Percentiles rank a stretch among this genome's conserved stretches.
Conservation (phyloP, 495 filamentous ascomycete genomes). For the Barbatosphaeria neglecta region DNA sequence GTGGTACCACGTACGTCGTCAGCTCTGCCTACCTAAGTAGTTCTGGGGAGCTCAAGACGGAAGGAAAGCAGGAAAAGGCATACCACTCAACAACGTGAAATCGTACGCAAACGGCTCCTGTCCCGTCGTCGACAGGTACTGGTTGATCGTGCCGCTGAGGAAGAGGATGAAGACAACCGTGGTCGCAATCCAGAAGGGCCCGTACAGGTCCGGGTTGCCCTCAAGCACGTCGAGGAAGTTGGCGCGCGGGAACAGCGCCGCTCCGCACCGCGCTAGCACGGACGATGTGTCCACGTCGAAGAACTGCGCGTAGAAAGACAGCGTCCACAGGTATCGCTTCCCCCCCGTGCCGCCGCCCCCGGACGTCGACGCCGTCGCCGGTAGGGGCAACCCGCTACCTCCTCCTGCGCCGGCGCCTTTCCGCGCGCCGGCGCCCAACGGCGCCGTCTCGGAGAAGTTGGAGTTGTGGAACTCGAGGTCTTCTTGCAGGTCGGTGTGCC, state of each 20-base stretch:
- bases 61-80: constrained; percentile 7
- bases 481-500: constrained; percentile 94
- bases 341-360: constrained; percentile 37
- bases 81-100: constrained; percentile 67
- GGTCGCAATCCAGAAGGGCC: constrained; percentile 95
- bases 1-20: constrained; percentile 5
- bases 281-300: constrained; percentile 94
- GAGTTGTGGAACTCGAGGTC: constrained; percentile 98
- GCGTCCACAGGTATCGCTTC: constrained; percentile 83
- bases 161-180: constrained; percentile 95
- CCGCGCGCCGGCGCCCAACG: constrained; percentile 29
- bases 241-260: constrained; percentile 72
- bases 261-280: constrained; percentile 70
- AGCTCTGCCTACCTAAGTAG: not conserved
- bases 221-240: constrained; percentile 96
- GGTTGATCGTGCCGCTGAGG: constrained; percentile 84
- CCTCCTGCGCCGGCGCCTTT: constrained; percentile 25
- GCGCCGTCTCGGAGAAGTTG: constrained; percentile 39
- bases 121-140: constrained; percentile 53
- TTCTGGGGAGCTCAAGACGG: not conserved
- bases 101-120: constrained; percentile 57
- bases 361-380: constrained; percentile 38
- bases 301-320: constrained; percentile 92
- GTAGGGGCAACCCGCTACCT: constrained; percentile 43
- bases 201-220: constrained; percentile 94